Percentiles rank a stretch among this genome's conserved stretches.
phyloP scores from a whole-genome alignment of 805 yeast species.

The Candida ponderosae region DNA sequence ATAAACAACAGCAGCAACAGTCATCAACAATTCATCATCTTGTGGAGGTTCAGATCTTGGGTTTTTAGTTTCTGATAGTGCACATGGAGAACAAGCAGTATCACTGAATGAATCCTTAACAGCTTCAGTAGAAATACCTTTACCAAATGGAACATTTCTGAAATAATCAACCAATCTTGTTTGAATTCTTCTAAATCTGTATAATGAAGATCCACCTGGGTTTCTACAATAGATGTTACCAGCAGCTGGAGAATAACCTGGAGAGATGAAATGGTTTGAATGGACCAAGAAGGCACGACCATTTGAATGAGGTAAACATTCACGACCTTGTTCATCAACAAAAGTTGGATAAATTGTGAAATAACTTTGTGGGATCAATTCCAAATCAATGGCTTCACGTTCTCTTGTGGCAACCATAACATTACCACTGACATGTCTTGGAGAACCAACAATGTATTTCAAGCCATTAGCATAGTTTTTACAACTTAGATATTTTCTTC shows the following conservation, averaged over 20 bases:
- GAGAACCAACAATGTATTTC: constrained; percentile 9
- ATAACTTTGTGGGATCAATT: constrained; percentile 8
- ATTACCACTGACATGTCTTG: constrained; percentile 10
- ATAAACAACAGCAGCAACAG: constrained; percentile 9
- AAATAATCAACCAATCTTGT: constrained; percentile 6
- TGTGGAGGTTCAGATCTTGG: constrained; percentile 8
- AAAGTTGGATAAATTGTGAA: constrained; percentile 7
- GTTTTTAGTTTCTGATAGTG: constrained; percentile 8
- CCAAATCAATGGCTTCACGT: constrained; percentile 8
- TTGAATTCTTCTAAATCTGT: constrained; percentile 9
- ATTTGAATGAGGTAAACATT: constrained; percentile 4
- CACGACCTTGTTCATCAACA: constrained; percentile 7
- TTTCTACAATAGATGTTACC: constrained; percentile 8
- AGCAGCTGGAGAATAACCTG: constrained; percentile 7
- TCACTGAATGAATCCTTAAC: constrained; percentile 5
- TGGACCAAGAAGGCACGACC: constrained; percentile 9
- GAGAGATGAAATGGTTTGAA: constrained; percentile 6
- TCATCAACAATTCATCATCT: constrained; percentile 6
- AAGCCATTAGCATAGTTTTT: constrained; percentile 8
- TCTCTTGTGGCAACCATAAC: constrained; percentile 7
- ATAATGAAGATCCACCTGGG: constrained; percentile 12
- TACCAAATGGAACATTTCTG: constrained; percentile 4
- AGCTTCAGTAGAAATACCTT: constrained; percentile 5
- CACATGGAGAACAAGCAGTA: constrained; percentile 6
- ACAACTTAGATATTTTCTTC: constrained; percentile 9